phyloP scores from a whole-genome alignment of 1,284 basidiomycete genomes.

The Trichosporon faecale region DNA sequence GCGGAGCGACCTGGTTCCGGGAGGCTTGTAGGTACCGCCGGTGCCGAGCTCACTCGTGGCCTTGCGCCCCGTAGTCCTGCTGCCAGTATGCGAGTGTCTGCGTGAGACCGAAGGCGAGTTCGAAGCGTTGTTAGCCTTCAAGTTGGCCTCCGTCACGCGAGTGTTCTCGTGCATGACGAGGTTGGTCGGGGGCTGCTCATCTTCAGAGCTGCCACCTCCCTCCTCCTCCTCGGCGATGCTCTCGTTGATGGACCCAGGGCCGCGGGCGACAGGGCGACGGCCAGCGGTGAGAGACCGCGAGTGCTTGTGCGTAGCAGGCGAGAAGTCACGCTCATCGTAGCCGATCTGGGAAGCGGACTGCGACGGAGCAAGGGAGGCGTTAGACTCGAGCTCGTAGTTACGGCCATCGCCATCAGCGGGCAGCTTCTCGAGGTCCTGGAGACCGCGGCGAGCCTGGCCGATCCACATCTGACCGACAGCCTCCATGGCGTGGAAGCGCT shows the following conservation, averaged over 20 bases:
- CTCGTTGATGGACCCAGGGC: slow-evolving; percentile 42
- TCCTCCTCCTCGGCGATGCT: slow-evolving; percentile 51
- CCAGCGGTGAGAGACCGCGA: slow-evolving; percentile 12
- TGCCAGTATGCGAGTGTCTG: not conserved
- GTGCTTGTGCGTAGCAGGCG: not conserved
- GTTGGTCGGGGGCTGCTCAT: slow-evolving; percentile 36
- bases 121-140: not conserved
- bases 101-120: not conserved
- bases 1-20: slow-evolving; percentile 24
- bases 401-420: slow-evolving; percentile 40
- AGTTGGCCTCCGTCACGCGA: slow-evolving; percentile 3
- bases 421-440: slow-evolving; percentile 44
- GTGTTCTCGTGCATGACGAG: slow-evolving; percentile 48
- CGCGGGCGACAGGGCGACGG: slow-evolving; percentile 20
- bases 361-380: slow-evolving; percentile 52
- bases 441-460: slow-evolving; percentile 44
- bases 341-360: slow-evolving; percentile 52
- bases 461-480: slow-evolving; percentile 52
- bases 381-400: slow-evolving; percentile 52
- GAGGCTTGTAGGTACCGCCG: slow-evolving; percentile 14
- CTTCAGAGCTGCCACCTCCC: slow-evolving; percentile 44
- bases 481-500: slow-evolving; percentile 52
- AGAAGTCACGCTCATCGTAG: slow-evolving; percentile 33
- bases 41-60: slow-evolving; percentile 44
- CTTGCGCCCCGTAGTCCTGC: not conserved